Conservation (phyloP, 345 rosid genomes). For the Aethionema arabicum region DNA sequence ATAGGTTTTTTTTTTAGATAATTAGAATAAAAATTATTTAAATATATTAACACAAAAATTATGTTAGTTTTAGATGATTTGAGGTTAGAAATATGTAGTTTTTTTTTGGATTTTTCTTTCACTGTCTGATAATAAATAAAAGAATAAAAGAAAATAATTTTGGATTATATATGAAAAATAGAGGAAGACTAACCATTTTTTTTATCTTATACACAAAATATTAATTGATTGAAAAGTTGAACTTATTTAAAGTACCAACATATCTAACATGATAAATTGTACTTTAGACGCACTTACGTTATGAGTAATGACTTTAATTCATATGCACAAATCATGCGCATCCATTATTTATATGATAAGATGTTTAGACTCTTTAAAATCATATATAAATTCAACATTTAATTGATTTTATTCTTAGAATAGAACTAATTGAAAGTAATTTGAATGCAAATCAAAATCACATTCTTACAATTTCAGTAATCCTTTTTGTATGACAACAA, state of each 20-base stretch:
- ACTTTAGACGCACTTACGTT: constrained; percentile 26
- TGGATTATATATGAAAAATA: too few relatives aligned
- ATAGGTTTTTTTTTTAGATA: too few relatives aligned
- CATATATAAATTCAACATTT: constrained; percentile 15
- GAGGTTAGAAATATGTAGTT: too few relatives aligned
- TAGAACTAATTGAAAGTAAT: constrained; percentile 10
- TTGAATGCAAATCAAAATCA: constrained; percentile 10
- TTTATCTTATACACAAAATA: too few relatives aligned
- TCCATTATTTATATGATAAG: constrained; percentile 15
- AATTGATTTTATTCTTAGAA: constrained; percentile 15
- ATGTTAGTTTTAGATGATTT: too few relatives aligned
- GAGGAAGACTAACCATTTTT: too few relatives aligned
- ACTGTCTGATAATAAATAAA: too few relatives aligned
- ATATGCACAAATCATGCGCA: constrained; percentile 19
- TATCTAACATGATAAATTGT: constrained; percentile 6
- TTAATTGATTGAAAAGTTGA: too few relatives aligned
- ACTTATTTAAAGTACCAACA: not conserved
- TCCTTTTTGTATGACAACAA: not conserved
- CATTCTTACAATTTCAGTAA: not conserved
- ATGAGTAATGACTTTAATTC: constrained; percentile 16
- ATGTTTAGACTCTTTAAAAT: constrained; percentile 14
- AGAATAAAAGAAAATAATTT: too few relatives aligned
- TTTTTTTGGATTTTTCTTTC: too few relatives aligned
- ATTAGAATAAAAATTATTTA: too few relatives aligned
- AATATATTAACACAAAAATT: too few relatives aligned